A percentile compares a stretch with the other conserved stretches of the same genome.
Conservation (phyloP, 345 rosid species). For the Salix caprea region DNA sequence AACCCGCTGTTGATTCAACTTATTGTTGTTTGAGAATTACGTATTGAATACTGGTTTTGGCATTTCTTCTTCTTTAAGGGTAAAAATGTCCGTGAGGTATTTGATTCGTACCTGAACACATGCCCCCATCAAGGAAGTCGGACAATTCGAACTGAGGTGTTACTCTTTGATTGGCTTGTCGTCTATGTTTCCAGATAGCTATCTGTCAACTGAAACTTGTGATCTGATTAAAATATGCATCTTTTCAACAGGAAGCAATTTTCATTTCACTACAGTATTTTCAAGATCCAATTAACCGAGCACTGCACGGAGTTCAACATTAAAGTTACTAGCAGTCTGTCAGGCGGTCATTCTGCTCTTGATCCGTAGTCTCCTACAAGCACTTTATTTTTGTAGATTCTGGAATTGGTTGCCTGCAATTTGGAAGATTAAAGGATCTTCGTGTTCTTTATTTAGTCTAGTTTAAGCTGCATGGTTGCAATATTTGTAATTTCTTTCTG, state of each 20-base stretch:
- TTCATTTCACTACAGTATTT: slow-evolving; percentile 82
- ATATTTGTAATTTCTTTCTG: not conserved
- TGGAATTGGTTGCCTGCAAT: not conserved
- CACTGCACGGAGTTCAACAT: slow-evolving; percentile 31
- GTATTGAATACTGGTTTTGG: slow-evolving; percentile 9
- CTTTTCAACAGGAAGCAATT: slow-evolving; percentile 62
- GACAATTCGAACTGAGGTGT: slow-evolving; percentile 85
- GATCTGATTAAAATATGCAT: not conserved
- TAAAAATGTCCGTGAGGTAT: slow-evolving; percentile 51
- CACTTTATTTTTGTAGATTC: not conserved
- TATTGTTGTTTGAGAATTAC: not conserved
- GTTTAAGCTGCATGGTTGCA: not conserved
- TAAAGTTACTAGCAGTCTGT: not conserved
- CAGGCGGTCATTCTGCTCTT: not conserved
- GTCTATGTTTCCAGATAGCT: not conserved
- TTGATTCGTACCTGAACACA: slow-evolving; percentile 70
- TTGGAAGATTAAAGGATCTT: not conserved
- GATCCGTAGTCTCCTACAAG: not conserved
- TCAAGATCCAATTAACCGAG: slow-evolving; percentile 68
- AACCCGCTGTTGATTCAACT: not conserved
- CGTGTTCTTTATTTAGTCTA: not conserved
- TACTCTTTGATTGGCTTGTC: not conserved
- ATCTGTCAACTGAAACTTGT: not conserved
- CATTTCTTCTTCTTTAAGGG: slow-evolving; percentile 37
- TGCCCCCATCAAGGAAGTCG: slow-evolving; percentile 95